Percentiles rank a stretch among this genome's conserved stretches.
phyloP scores from a whole-genome alignment of 257 asterid species.

The Anisodus tanguticus region DNA sequence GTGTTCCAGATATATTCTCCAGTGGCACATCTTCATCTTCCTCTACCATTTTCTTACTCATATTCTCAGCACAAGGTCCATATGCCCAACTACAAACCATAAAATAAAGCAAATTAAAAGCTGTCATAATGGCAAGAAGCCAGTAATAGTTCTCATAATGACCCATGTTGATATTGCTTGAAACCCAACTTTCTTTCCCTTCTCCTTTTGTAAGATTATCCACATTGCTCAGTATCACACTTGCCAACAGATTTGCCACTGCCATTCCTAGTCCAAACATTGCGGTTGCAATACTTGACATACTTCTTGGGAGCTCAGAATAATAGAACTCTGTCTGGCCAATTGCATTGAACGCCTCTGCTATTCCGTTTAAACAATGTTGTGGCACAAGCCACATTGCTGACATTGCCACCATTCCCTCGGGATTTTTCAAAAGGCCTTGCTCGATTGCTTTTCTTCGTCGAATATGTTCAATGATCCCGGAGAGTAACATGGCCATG shows the following conservation, averaged over 20 bases:
- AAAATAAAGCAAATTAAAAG: constrained; percentile 49
- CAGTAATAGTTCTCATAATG: constrained; percentile 65
- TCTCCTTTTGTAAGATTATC: constrained; percentile 42
- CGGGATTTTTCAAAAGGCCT: constrained; percentile 50
- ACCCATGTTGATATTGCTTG: constrained; percentile 57
- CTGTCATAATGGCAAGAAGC: constrained; percentile 55
- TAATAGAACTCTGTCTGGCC: constrained; percentile 67
- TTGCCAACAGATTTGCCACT: constrained; percentile 55
- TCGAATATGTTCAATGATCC: constrained; percentile 54
- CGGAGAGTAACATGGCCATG: constrained; percentile 54
- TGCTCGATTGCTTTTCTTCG: constrained; percentile 46
- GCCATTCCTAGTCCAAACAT: constrained; percentile 63
- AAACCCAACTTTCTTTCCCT: constrained; percentile 66
- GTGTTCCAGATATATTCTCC: constrained; percentile 31
- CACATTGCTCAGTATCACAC: constrained; percentile 53
- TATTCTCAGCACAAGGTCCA: constrained; percentile 52
- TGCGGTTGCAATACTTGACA: constrained; percentile 65
- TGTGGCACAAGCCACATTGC: constrained; percentile 79
- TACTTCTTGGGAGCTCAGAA: constrained; percentile 63
- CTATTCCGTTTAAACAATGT: constrained; percentile 53
- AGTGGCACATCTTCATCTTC: constrained; percentile 31
- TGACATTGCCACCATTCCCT: constrained; percentile 54
- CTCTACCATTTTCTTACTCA: constrained; percentile 30
- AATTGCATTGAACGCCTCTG: constrained; percentile 66
- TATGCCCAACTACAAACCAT: constrained; percentile 57